A percentile compares a stretch with the other conserved stretches of the same genome.
Conservation (phyloP, 345 rosid genomes). For the Salix udensis region DNA sequence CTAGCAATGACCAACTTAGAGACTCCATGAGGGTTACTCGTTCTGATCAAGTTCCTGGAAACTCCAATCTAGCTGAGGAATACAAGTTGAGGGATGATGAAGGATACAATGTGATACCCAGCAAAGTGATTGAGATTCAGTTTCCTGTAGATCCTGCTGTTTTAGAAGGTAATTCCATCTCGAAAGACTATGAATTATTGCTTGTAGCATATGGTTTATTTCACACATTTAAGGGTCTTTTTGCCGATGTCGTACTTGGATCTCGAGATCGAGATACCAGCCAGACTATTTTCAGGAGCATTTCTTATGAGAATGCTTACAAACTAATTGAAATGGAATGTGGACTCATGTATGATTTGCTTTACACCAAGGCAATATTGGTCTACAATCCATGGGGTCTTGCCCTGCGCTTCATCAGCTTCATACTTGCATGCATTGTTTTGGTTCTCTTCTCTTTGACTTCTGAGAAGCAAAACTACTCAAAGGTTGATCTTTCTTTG, state of each 20-base stretch:
- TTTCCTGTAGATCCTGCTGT: neutral
- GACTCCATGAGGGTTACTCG: neutral
- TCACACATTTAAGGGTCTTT: neutral
- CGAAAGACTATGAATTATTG: neutral
- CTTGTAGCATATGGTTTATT: neutral
- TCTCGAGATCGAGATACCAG: conserved; percentile 3
- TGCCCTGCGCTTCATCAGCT: conserved; percentile 6
- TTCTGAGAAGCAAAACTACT: conserved; percentile 9
- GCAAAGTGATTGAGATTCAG: conserved; percentile 7
- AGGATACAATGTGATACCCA: conserved; percentile 4
- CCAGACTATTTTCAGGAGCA: conserved; percentile 1
- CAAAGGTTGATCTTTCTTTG: conserved; percentile 5
- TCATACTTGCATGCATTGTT: neutral
- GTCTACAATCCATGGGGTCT: conserved; percentile 7
- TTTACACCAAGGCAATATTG: conserved; percentile 21
- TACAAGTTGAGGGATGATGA: neutral
- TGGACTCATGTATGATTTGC: conserved; percentile 25
- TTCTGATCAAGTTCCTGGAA: conserved; percentile 3
- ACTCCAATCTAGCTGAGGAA: conserved; percentile 6
- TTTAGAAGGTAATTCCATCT: neutral
- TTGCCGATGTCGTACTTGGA: conserved; percentile 14
- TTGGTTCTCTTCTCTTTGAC: conserved; percentile 8
- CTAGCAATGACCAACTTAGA: conserved; percentile 7
- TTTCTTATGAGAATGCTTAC: conserved; percentile 2
- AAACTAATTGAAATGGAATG: conserved; percentile 8